Evolutionary conservation across 164 flowering plant genomes (phyloP).

Genomic region (Macadamia integrifolia): DNA sequence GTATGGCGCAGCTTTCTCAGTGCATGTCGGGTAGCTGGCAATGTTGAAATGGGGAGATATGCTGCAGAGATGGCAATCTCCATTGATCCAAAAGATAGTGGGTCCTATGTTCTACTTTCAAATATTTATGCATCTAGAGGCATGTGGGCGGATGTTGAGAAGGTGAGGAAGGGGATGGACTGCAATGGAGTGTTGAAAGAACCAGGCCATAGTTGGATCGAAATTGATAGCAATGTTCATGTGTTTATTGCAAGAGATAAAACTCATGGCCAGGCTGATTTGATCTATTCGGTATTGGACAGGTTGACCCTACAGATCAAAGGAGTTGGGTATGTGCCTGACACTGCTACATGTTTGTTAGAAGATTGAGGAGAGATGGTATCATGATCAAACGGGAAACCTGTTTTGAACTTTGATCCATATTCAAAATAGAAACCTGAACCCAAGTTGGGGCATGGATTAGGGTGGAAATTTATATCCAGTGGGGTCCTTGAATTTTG

Average conservation of each 20-base stretch:
- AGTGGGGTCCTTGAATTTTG: too few relatives aligned
- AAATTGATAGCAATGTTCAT: slow-evolving; percentile 30
- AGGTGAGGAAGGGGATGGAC: slow-evolving; percentile 51
- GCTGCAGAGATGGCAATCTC: slow-evolving; percentile 59
- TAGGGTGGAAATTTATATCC: too few relatives aligned
- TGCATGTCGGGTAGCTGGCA: slow-evolving; percentile 36
- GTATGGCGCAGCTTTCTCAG: slow-evolving; percentile 67
- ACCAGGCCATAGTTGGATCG: slow-evolving; percentile 60
- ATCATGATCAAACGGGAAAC: neutral
- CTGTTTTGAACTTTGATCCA: neutral
- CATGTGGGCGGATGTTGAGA: slow-evolving; percentile 53
- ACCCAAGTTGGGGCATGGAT: too few relatives aligned
- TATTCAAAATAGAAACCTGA: neutral
- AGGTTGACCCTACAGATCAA: slow-evolving; percentile 37
- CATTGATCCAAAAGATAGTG: slow-evolving; percentile 50
- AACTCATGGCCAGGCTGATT: slow-evolving; percentile 23
- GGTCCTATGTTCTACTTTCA: slow-evolving; percentile 46
- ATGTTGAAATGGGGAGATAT: slow-evolving; percentile 38
- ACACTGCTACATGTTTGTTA: slow-evolving; percentile 14
- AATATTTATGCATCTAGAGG: slow-evolving; percentile 54
- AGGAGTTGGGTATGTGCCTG: slow-evolving; percentile 31
- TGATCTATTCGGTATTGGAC: slow-evolving; percentile 30
- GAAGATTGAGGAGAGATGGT: slow-evolving; percentile 19
- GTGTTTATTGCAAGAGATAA: slow-evolving; percentile 39
- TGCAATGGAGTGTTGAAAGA: slow-evolving; percentile 43